A percentile compares a stretch with the other conserved stretches of the same genome.
phyloP scores from a whole-genome alignment of 2,329 filamentous ascomycete species.

The Aureobasidium sp. region DNA sequence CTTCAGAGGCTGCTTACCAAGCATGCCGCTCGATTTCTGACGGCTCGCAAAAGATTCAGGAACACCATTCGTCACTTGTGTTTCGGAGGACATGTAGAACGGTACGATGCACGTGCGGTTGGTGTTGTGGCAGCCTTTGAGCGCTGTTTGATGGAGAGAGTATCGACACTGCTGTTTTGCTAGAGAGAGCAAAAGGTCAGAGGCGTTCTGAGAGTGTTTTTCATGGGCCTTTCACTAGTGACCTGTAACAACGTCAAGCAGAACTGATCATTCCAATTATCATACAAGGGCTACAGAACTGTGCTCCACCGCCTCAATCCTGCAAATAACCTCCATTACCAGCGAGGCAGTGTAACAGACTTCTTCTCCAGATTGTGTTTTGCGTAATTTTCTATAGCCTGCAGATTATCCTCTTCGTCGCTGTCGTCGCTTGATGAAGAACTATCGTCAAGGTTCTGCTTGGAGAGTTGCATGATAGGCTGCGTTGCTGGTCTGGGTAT shows the following conservation, averaged over 20 bases:
- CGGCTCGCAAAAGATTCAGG: not conserved
- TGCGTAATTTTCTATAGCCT: not conserved
- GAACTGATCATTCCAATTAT: not conserved
- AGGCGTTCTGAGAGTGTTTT: too few relatives aligned
- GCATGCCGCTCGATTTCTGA: not conserved
- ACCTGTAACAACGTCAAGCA: too few relatives aligned
- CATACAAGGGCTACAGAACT: not conserved
- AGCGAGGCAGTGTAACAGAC: not conserved
- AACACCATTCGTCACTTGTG: not conserved
- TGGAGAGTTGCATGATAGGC: not conserved
- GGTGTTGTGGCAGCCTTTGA: not conserved
- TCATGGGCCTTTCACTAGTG: too few relatives aligned
- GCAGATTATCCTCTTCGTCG: not conserved
- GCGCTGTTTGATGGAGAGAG: too few relatives aligned
- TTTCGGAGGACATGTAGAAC: not conserved
- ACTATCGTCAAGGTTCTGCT: not conserved
- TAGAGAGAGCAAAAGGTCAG: too few relatives aligned
- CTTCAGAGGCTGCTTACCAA: not conserved
- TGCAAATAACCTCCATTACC: not conserved
- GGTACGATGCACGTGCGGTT: not conserved
- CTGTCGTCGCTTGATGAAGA: not conserved
- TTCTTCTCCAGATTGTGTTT: not conserved
- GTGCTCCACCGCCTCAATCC: not conserved
- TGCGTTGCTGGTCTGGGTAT: conserved; percentile 2
- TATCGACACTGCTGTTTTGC: too few relatives aligned